A percentile compares a stretch with the other conserved stretches of the same genome.
Conservation (phyloP, 148 eudicot genomes). For the Rhododendron henanense region DNA sequence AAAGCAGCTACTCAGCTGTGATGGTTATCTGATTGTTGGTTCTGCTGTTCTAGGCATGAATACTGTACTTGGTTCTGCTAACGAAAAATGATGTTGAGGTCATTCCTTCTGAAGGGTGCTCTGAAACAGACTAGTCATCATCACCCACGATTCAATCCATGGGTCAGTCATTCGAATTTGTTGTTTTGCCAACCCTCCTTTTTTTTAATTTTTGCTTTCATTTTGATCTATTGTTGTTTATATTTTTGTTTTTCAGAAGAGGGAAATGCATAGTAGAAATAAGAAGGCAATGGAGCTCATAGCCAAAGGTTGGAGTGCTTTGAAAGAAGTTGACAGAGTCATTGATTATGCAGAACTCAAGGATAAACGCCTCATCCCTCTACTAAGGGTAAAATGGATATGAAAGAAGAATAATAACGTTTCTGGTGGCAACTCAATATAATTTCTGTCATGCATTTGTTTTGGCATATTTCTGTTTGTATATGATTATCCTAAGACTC, state of each 20-base stretch:
- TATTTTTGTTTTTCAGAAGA: conserved; percentile 31
- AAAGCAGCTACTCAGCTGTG: neutral
- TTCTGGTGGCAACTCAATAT: neutral
- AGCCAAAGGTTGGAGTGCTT: conserved; percentile 89
- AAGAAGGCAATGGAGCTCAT: conserved; percentile 84
- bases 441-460: neutral
- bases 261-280: conserved; percentile 85
- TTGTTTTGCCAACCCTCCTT: neutral
- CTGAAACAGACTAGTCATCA: conserved; percentile 17
- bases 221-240: conserved; percentile 11
- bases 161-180: conserved; percentile 27
- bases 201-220: neutral
- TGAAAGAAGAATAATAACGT: neutral
- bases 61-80: neutral
- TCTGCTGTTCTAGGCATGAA: neutral
- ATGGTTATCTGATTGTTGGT: neutral
- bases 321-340: conserved; percentile 91
- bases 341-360: conserved; percentile 76
- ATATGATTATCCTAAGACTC: neutral
- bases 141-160: conserved; percentile 24
- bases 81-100: conserved; percentile 35
- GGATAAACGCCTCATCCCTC: conserved; percentile 80
- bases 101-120: conserved; percentile 26
- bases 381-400: conserved; percentile 56
- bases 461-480: neutral